Base-by-base conservation (phyloP, 495 filamentous ascomycete genomes). In the Xeromyces bisporus region DNA sequence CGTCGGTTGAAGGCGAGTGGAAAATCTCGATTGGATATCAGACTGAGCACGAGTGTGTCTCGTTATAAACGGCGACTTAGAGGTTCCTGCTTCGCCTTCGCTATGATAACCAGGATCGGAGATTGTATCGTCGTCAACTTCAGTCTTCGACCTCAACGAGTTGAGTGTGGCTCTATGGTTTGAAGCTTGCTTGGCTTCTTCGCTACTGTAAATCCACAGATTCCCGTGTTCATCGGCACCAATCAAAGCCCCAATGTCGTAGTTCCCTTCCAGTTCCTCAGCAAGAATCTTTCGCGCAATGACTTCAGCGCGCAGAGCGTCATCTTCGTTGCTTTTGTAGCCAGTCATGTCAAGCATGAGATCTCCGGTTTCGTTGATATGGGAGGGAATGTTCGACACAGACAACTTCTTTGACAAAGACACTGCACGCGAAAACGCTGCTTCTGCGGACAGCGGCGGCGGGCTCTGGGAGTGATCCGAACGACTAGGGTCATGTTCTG, bases 341-440 rank as follows among this genome's bases (percentile, higher is more conserved):
- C 83, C 83, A 2, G 85, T 87, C 85, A 97, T 94, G 46, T 97
- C 89, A 35, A 97, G 56, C 87, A 93, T 96, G 20, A 97, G 58
- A 53, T 97, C 91, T n/a, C 91, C 89, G 1, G 67, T 79, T 15
- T 93, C 87, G 2, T 74, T 96, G 18, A 97, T 72, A 41, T 85
- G 80, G 17, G 78, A 86, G 11, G 77, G 82, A 31, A 97, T 97
- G 46, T 96, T 94, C 17, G 83, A 89, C 1, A 66, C 69, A 14
- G 78, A 78, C 7, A 97, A 62, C 48, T 91, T 82, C 47, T 86
- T 79, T 13, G 86, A 93, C 3, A 97, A 62, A 11, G 79, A 71
- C 34, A 80, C 73, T 3, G 89, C 91, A 34, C 91, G 73, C 25
- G 77, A 71, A 25, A 89, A 66, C 14, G 89, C 86, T 40, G 89